A percentile compares a stretch with the other conserved stretches of the same genome.
phyloP scores from a whole-genome alignment of 768 basidiomycete species.

The Trametes cinnabarina region DNA sequence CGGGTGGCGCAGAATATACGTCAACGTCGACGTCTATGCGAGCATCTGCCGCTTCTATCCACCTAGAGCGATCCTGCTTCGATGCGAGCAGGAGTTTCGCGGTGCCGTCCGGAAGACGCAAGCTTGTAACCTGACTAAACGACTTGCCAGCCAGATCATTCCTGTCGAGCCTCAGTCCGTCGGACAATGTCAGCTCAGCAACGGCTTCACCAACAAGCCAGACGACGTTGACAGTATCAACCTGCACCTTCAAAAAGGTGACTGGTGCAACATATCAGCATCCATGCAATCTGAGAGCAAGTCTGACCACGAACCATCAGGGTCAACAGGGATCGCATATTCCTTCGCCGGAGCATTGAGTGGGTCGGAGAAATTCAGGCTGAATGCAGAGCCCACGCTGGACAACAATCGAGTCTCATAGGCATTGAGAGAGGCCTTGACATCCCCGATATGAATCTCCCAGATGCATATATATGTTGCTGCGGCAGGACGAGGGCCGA shows the following conservation, averaged over 20 bases:
- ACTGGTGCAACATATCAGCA: constrained; percentile 44
- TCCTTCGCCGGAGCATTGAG: constrained; percentile 79
- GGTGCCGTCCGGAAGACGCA: constrained; percentile 52
- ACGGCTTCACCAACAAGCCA: constrained; percentile 56
- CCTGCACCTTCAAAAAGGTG: constrained; percentile 74
- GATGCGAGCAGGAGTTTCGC: constrained; percentile 51
- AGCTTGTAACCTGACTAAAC: constrained; percentile 61
- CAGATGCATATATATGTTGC: constrained; percentile 90
- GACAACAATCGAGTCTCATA: constrained; percentile 49
- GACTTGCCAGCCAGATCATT: constrained; percentile 74
- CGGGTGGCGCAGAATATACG: constrained; percentile 61
- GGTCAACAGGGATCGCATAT: constrained; percentile 59
- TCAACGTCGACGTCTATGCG: constrained; percentile 60
- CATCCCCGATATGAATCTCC: constrained; percentile 74
- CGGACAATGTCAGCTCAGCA: constrained; percentile 50
- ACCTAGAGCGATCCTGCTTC: constrained; percentile 40
- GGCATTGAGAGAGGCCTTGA: constrained; percentile 58
- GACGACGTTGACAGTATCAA: constrained; percentile 53
- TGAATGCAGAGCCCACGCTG: constrained; percentile 57
- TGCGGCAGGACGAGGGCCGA: constrained; percentile 84
- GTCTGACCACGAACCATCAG: constrained; percentile 61
- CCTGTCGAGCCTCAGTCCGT: constrained; percentile 62
- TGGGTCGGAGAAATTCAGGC: constrained; percentile 67
- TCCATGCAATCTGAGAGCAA: neutral
- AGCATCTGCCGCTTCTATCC: constrained; percentile 66